phyloP scores from a whole-genome alignment of 2,329 filamentous ascomycete species.

The Venturia oleaginea region DNA sequence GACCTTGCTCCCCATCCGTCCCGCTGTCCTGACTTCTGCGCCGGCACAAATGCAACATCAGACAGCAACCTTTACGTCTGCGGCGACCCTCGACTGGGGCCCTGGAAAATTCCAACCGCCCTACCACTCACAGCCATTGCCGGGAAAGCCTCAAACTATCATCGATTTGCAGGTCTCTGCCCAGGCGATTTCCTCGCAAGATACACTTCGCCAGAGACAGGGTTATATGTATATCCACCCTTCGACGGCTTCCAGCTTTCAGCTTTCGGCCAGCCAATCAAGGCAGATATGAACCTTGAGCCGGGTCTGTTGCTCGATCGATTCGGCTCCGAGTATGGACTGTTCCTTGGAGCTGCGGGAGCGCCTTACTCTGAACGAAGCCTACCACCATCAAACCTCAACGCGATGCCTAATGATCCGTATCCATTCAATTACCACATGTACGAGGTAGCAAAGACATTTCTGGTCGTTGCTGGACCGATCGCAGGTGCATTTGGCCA shows the following conservation, averaged over 20 bases:
- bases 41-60: conserved; percentile 13
- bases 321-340: conserved; percentile 39
- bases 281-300: conserved; percentile 32
- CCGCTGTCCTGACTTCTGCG: conserved; percentile 15
- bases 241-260: conserved; percentile 35
- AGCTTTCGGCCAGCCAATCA: conserved; percentile 28
- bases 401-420: conserved; percentile 24
- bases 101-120: conserved; percentile 24
- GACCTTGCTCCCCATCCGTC: background rate
- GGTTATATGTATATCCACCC: conserved; percentile 31
- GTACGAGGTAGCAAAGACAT: conserved; percentile 34
- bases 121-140: conserved; percentile 26
- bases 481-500: conserved; percentile 44
- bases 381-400: conserved; percentile 39
- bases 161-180: conserved; percentile 32
- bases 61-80: conserved; percentile 15
- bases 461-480: conserved; percentile 36
- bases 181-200: conserved; percentile 32
- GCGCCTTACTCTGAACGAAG: conserved; percentile 40
- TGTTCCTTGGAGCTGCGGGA: conserved; percentile 34
- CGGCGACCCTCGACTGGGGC: conserved; percentile 26
- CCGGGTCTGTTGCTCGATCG: conserved; percentile 39
- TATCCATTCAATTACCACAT: conserved; percentile 43
- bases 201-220: conserved; percentile 20
- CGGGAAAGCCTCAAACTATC: conserved; percentile 25